Conservation (phyloP, 2,329 filamentous ascomycete genomes). For the Pyricularia sp. region DNA sequence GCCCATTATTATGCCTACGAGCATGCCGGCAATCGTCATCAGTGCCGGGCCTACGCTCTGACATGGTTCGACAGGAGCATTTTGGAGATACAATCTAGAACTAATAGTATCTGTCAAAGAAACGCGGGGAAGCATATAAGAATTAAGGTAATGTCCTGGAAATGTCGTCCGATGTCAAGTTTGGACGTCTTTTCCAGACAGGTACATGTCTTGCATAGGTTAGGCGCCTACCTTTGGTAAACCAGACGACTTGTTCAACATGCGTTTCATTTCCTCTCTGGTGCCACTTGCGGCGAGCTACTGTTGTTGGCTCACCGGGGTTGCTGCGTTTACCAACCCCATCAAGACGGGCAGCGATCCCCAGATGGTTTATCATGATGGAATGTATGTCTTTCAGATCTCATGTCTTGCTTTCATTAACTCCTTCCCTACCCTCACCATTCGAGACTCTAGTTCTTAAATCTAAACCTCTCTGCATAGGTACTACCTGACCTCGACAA, state of each 20-base stretch:
- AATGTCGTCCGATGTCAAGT: too few relatives aligned
- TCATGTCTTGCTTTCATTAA: too few relatives aligned
- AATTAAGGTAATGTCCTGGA: too few relatives aligned
- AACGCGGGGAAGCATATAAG: too few relatives aligned
- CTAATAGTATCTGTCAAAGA: too few relatives aligned
- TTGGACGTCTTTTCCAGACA: too few relatives aligned
- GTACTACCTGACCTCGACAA: conserved; percentile 8
- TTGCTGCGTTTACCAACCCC: not conserved
- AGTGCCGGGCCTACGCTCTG: not conserved
- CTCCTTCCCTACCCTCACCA: conserved; percentile 5
- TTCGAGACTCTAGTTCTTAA: too few relatives aligned
- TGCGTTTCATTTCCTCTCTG: not conserved
- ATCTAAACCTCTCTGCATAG: too few relatives aligned
- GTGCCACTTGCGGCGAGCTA: not conserved
- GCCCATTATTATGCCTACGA: not conserved
- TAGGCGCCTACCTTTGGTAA: too few relatives aligned
- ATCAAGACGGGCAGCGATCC: not conserved
- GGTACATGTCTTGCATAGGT: too few relatives aligned
- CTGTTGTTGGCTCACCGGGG: too few relatives aligned
- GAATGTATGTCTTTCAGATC: not conserved
- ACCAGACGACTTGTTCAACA: too few relatives aligned
- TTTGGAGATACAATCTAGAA: not conserved
- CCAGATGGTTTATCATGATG: not conserved
- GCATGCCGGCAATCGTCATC: not conserved
- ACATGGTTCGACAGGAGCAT: not conserved